Evolutionary conservation across 2,329 filamentous ascomycete species (phyloP).

Genomic region (Trichophaea hybrida): DNA sequence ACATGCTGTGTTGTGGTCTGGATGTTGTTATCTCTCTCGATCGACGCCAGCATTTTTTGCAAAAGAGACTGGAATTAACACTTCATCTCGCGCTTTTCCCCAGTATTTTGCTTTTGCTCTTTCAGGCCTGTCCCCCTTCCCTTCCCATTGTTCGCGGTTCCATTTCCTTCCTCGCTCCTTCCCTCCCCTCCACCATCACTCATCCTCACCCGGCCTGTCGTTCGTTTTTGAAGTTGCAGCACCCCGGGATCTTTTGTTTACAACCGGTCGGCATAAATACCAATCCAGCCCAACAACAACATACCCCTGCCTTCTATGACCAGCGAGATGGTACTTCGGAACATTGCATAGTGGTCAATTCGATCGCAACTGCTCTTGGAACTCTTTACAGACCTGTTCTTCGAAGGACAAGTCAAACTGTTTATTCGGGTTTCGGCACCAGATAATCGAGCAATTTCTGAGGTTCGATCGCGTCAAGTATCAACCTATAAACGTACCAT

Average conservation of each 20-base stretch:
- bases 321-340: neutral
- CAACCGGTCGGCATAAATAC: neutral
- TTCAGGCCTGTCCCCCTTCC: neutral
- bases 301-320: neutral
- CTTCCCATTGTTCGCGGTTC: neutral
- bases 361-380: neutral
- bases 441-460: neutral
- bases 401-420: neutral
- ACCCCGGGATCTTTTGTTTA: neutral
- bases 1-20: no score
- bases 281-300: neutral
- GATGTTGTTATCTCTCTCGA: no score
- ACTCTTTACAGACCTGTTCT: neutral
- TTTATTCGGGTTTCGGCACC: neutral
- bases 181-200: neutral
- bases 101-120: neutral
- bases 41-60: no score
- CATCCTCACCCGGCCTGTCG: neutral
- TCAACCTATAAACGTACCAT: neutral
- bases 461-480: neutral
- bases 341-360: constrained; percentile 6
- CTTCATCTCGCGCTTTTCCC: neutral
- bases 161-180: neutral
- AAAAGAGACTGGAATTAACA: no score
- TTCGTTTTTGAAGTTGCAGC: neutral